These are phyloP conservation scores for Starmerella powellii DNA, from an alignment of 805 yeast species.

Conservation along the genomic window DNA sequence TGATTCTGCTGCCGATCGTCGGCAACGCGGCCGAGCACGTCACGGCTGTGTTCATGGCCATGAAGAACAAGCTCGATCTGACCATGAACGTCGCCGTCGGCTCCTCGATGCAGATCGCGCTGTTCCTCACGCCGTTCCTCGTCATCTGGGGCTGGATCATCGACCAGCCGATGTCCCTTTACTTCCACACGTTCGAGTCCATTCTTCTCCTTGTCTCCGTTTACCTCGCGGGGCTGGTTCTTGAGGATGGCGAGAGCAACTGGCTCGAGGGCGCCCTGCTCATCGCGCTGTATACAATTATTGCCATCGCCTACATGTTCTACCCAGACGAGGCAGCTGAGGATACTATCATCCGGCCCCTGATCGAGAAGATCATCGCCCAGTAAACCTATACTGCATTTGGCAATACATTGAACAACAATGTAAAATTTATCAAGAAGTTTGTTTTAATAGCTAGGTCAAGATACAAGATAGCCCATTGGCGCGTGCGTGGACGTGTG, in stretches of 20 bases:
- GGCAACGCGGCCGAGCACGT: slow-evolving; percentile 99
- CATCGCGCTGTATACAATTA: slow-evolving; percentile 70
- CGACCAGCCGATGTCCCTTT: slow-evolving; percentile 83
- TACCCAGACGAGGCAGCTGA: slow-evolving; percentile 42
- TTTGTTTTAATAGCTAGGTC: too few relatives aligned
- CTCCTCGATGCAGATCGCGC: slow-evolving; percentile 85
- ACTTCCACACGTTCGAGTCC: slow-evolving; percentile 87
- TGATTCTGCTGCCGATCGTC: slow-evolving; percentile 87
- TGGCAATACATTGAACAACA: too few relatives aligned
- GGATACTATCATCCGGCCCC: neutral
- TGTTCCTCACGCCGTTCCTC: slow-evolving; percentile 90
- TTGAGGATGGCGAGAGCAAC: slow-evolving; percentile 87
- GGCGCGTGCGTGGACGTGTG: too few relatives aligned
- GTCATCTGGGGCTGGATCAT: slow-evolving; percentile 88
- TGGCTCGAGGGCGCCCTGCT: slow-evolving; percentile 97
- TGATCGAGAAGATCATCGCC: neutral
- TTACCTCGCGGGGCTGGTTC: slow-evolving; percentile 72
- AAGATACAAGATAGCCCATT: too few relatives aligned
- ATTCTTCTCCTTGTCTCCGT: slow-evolving; percentile 83
- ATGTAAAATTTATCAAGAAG: too few relatives aligned
- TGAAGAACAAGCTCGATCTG: slow-evolving; percentile 88
- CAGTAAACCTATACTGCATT: too few relatives aligned
- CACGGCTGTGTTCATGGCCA: slow-evolving; percentile 88
- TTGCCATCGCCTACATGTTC: slow-evolving; percentile 80
- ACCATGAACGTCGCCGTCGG: slow-evolving; percentile 97